Percentiles rank a stretch among this genome's conserved stretches.
phyloP scores from a whole-genome alignment of 352 stramenopile species.

The Globisporangium barbulae region DNA sequence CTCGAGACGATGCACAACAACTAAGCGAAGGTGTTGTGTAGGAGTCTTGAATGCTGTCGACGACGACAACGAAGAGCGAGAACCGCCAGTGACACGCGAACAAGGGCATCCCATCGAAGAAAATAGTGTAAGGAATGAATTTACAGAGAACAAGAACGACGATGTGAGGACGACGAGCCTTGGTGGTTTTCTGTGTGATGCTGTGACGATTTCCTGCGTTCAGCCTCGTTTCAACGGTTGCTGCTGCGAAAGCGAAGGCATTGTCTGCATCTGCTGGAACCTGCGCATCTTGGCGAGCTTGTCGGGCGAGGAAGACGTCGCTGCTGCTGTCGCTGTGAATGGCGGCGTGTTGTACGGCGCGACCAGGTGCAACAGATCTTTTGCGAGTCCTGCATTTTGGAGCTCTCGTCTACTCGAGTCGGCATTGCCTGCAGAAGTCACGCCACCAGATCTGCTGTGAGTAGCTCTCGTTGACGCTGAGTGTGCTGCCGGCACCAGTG shows the following conservation, averaged over 20 bases:
- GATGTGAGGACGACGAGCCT: neutral
- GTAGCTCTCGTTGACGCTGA: slow-evolving; percentile 5
- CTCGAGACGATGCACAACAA: slow-evolving; percentile 88
- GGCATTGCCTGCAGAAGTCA: neutral
- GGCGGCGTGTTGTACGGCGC: slow-evolving; percentile 39
- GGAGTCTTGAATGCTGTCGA: neutral
- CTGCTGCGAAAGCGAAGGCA: slow-evolving; percentile 1
- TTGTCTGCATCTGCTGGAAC: slow-evolving; percentile 15
- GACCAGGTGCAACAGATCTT: slow-evolving; percentile 59
- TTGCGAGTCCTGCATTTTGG: slow-evolving; percentile 48
- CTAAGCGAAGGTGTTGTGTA: slow-evolving; percentile 5
- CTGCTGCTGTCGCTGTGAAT: neutral
- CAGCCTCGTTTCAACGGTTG: slow-evolving; percentile 1
- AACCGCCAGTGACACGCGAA: neutral
- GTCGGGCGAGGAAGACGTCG: slow-evolving; percentile 10
- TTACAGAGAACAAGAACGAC: slow-evolving; percentile 4
- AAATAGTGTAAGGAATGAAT: slow-evolving; percentile 13
- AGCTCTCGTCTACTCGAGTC: slow-evolving; percentile 18
- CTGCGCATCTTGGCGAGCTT: slow-evolving; percentile 19
- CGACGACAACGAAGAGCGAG: neutral
- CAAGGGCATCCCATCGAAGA: neutral
- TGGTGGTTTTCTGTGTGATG: neutral
- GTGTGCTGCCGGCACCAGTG: slow-evolving; percentile 4
- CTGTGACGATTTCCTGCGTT: neutral
- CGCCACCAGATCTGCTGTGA: neutral